A percentile compares a stretch with the other conserved stretches of the same genome.
These are phyloP conservation scores for Aspergillus sp. DNA, from an alignment of 2,329 filamentous ascomycete species.

Conservation along the genomic window DNA sequence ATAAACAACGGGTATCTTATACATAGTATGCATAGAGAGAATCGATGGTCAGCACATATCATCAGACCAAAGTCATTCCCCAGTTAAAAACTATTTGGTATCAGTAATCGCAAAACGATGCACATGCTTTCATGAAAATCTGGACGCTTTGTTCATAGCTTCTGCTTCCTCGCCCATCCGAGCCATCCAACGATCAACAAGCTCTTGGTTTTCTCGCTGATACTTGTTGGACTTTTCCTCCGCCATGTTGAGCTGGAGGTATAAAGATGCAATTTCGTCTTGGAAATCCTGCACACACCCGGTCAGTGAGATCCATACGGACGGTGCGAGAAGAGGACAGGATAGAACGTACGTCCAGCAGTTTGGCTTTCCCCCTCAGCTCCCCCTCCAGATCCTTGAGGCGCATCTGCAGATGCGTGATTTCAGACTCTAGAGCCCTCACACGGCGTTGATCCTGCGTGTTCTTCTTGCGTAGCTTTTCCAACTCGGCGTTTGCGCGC, in stretches of 20 bases:
- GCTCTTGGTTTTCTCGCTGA: constrained; percentile 78
- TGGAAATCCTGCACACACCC: constrained; percentile 65
- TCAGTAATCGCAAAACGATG: neutral
- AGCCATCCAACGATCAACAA: constrained; percentile 89
- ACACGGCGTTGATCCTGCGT: constrained; percentile 62
- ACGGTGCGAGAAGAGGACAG: neutral
- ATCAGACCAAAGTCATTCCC: neutral
- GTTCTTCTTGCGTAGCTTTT: constrained; percentile 58
- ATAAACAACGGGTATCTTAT: constrained; percentile 9
- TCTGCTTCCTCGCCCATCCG: constrained; percentile 83
- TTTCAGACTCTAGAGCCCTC: constrained; percentile 60
- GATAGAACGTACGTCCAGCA: constrained; percentile 62
- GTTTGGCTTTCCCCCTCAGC: constrained; percentile 74
- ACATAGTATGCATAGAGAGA: constrained; percentile 6
- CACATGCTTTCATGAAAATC: constrained; percentile 36
- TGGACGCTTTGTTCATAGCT: constrained; percentile 68
- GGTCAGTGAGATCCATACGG: constrained; percentile 3
- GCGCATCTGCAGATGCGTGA: constrained; percentile 60
- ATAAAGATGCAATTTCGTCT: constrained; percentile 85
- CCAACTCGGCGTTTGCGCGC: constrained; percentile 61
- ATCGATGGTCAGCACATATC: neutral
- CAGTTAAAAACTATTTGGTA: neutral
- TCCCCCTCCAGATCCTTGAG: constrained; percentile 83
- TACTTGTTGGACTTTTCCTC: constrained; percentile 73
- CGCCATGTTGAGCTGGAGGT: constrained; percentile 81